Conservation (phyloP, 148 eudicot species). For the Nepenthes mirabilis region DNA sequence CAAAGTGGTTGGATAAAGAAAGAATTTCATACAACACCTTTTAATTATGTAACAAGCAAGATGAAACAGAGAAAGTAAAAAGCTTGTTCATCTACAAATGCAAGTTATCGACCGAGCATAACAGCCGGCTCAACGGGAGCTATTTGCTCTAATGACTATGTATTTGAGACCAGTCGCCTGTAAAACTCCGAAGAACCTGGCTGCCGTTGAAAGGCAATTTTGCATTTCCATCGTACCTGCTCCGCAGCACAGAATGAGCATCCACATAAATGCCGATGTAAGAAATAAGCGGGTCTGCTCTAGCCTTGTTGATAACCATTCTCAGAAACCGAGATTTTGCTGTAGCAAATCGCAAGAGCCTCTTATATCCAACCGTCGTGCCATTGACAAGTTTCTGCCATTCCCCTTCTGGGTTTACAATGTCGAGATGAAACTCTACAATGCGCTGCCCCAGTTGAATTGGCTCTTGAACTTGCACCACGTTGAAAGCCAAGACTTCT, state of each 20-base stretch:
- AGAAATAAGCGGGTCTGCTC: slow-evolving; percentile 56
- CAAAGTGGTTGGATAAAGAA: no score
- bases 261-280: slow-evolving; percentile 52
- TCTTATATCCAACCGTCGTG: slow-evolving; percentile 65
- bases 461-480: slow-evolving; percentile 67
- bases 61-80: no score
- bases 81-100: no score
- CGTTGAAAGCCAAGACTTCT: slow-evolving; percentile 35
- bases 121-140: no score
- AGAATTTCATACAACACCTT: no score
- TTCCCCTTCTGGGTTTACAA: slow-evolving; percentile 19
- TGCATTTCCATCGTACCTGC: background rate
- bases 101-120: no score
- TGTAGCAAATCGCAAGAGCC: slow-evolving; percentile 35
- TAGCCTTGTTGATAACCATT: slow-evolving; percentile 39
- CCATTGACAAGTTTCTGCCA: slow-evolving; percentile 41
- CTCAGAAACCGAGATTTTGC: slow-evolving; percentile 35
- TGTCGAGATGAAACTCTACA: slow-evolving; percentile 42
- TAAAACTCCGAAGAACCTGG: slow-evolving; percentile 17
- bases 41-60: no score
- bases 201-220: slow-evolving; percentile 9
- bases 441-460: slow-evolving; percentile 80
- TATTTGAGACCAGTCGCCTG: slow-evolving; percentile 10
- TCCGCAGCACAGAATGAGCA: slow-evolving; percentile 21
- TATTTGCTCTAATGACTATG: no score